These are phyloP conservation scores for Solanum pimpinellifolium DNA, from an alignment of 257 asterid genomes.

Conservation along the genomic window DNA sequence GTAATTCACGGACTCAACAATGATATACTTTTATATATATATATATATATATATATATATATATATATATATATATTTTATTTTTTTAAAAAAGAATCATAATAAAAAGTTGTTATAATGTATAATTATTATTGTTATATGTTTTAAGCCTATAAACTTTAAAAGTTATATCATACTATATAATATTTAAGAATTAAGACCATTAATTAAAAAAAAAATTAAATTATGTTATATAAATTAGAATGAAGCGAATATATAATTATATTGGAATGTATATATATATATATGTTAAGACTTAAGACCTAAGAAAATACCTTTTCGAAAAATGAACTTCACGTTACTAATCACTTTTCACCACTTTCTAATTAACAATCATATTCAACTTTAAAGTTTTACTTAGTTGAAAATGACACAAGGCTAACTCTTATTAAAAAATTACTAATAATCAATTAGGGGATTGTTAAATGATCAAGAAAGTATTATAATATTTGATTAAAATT, in stretches of 20 bases:
- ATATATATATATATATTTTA: too few species aligned
- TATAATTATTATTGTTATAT: too few species aligned
- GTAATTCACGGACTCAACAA: neutral
- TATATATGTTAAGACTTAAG: neutral
- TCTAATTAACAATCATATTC: neutral
- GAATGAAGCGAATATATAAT: neutral
- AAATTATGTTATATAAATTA: neutral
- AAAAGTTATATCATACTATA: neutral
- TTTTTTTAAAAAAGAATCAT: too few species aligned
- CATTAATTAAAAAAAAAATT: neutral
- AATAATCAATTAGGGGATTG: neutral
- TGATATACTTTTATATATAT: neutral
- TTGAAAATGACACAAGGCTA: neutral
- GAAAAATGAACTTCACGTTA: neutral
- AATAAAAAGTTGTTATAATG: too few species aligned
- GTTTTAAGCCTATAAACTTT: neutral
- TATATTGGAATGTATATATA: neutral
- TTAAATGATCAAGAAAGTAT: neutral
- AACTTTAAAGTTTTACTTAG: neutral
- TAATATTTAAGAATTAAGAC: neutral
- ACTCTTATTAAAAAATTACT: neutral
- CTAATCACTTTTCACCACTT: neutral
- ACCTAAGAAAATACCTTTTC: neutral
- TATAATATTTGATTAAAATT: neutral
- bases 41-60: too few species aligned